Base-by-base conservation (phyloP, 768 basidiomycete species). In the Clathrus columnatus region DNA sequence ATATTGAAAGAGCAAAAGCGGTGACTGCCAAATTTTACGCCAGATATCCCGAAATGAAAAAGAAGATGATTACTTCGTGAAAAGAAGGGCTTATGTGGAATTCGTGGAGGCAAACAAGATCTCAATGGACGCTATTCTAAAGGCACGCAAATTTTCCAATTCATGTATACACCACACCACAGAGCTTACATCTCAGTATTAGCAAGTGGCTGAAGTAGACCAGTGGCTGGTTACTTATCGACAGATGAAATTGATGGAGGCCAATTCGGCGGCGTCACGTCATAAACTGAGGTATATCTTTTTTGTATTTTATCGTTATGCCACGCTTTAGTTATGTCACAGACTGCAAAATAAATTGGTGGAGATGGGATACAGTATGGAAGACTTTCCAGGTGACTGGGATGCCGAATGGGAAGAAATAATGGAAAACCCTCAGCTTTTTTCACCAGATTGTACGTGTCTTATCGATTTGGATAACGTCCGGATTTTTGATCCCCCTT, bases 11-110 rank as follows among this genome's bases (percentile, higher is more conserved):
- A 17, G 43, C 48, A 8, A 24, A 55, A 48, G 27, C 27, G 18
- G 16, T 55, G n/a, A 23, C 32, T 47, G 54, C 54, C 16, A 55
- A 30, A 30, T 48, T 48, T 36, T 27, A 26, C 23, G 44, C 54
- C 26, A 20, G 20, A 36, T 47, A 44, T 29, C 11, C 42, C n/a
- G 54, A 42, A 7, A 45, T 55, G 17, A 27, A 30, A 20, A 27
- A 7, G 45, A 47, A 20, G 17, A 29, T 16, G 46, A 27, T 17
- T 10, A 55, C 23, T 24, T 47, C 18, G n/a, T 27, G 11, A 29
- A 20, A 32, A 36, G 36, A 36, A 36, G n/a, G 10, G 36, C 36
- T n/a, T 36, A 36, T 11, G 44, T 47, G 23, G 45, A 48, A 27
- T 55, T 55, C 20, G 24, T 29, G 17, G 23, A 47, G n/a, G 16